Percentiles rank a stretch among this genome's conserved stretches.
Conservation (phyloP, 305 asterid species). For the Galium porrigens region DNA sequence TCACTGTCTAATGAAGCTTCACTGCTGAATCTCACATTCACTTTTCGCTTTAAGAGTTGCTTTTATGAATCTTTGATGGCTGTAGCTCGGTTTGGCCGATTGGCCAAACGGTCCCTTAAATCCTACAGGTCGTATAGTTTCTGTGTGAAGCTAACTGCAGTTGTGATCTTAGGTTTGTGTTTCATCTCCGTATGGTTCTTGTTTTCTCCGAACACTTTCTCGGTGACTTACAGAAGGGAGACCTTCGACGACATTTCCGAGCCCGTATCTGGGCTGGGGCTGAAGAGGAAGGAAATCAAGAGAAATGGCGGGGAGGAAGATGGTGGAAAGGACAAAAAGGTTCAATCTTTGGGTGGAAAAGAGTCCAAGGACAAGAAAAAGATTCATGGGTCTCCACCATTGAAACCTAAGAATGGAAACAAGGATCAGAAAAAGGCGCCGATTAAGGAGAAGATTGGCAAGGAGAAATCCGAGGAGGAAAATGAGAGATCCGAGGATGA, state of each 20-base stretch:
- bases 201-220: conserved; percentile 45
- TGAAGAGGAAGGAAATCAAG: conserved; percentile 28
- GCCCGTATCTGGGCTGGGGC: conserved; percentile 35
- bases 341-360: conserved; percentile 26
- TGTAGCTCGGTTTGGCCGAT: conserved; percentile 63
- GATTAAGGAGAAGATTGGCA: conserved; percentile 18
- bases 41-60: neutral
- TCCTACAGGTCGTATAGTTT: conserved; percentile 63
- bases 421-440: conserved; percentile 16
- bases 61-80: conserved; percentile 30
- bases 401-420: conserved; percentile 28
- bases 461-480: conserved; percentile 26
- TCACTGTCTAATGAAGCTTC: conserved; percentile 15
- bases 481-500: conserved; percentile 38
- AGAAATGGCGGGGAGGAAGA: conserved; percentile 19
- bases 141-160: conserved; percentile 50
- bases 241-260: conserved; percentile 71
- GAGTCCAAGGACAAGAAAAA: conserved; percentile 21
- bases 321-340: conserved; percentile 18
- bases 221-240: conserved; percentile 61
- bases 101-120: conserved; percentile 42
- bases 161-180: conserved; percentile 63
- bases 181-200: conserved; percentile 70
- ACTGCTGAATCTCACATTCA: neutral
- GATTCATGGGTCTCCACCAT: conserved; percentile 29